Conservation (phyloP, 2,329 filamentous ascomycete species). For the Alternaria triticina region DNA sequence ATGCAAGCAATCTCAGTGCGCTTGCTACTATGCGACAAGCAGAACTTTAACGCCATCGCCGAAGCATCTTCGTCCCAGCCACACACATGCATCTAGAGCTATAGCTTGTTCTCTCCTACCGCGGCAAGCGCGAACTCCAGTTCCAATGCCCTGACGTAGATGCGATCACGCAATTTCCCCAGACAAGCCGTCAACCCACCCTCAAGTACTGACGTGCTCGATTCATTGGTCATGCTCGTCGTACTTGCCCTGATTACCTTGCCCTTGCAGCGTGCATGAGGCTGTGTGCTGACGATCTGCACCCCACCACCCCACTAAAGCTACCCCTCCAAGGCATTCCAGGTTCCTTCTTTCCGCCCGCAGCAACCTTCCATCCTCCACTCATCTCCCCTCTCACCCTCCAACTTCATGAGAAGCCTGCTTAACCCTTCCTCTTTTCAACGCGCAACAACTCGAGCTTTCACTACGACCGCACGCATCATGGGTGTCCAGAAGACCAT, state of each 20-base stretch:
- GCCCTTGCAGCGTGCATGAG: conserved; percentile 22
- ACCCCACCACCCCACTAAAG: conserved; percentile 18
- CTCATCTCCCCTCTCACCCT: conserved; percentile 8
- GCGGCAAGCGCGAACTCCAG: not conserved
- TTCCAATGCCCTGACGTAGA: conserved; percentile 4
- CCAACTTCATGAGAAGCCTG: conserved; percentile 16
- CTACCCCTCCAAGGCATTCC: conserved; percentile 11
- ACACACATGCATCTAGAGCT: not conserved
- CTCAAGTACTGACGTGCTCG: conserved; percentile 2
- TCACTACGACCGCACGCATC: conserved; percentile 24
- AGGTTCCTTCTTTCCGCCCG: conserved; percentile 2
- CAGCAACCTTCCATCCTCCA: conserved; percentile 6
- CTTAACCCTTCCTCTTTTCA: conserved; percentile 12
- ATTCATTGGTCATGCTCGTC: conserved; percentile 13
- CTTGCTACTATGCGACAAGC: not conserved
- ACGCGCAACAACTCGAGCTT: conserved; percentile 14
- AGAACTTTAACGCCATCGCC: not conserved
- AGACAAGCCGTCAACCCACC: not conserved
- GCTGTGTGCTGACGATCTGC: conserved; percentile 22
- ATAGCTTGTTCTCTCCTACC: not conserved
- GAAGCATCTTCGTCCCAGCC: not conserved
- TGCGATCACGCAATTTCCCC: conserved; percentile 19
- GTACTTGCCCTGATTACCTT: conserved; percentile 11
- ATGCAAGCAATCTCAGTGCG: not conserved
- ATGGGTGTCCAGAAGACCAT: conserved; percentile 42